Conservation (phyloP, 306 rosid genomes). For the Adenanthera pavonina region DNA sequence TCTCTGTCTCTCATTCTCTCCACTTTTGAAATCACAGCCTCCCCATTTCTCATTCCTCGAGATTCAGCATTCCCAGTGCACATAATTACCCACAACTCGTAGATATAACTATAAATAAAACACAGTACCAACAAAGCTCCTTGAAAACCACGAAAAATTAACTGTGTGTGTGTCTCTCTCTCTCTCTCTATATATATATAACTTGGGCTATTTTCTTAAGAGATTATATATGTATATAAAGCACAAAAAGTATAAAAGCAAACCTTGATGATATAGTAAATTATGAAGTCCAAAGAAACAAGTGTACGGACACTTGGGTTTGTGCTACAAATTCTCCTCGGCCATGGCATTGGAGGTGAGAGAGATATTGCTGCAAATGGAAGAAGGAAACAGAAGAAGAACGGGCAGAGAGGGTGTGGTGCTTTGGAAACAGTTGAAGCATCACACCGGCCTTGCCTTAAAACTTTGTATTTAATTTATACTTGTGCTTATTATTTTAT, state of each 20-base stretch:
- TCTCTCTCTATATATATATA: no score
- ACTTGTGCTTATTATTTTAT: neutral
- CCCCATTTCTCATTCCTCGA: conserved; percentile 54
- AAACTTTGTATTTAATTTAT: conserved; percentile 35
- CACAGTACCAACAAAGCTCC: neutral
- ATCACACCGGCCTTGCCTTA: neutral
- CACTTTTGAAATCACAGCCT: conserved; percentile 44
- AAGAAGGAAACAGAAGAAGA: conserved; percentile 15
- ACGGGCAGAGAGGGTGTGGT: neutral
- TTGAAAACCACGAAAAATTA: neutral
- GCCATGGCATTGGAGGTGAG: conserved; percentile 34
- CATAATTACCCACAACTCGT: conserved; percentile 50
- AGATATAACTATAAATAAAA: neutral
- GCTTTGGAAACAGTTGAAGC: conserved; percentile 33
- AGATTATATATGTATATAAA: neutral
- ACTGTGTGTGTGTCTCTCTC: neutral
- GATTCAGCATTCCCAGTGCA: conserved; percentile 65
- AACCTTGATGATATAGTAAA: conserved; percentile 23
- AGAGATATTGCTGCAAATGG: conserved; percentile 11
- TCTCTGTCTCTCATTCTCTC: conserved; percentile 46
- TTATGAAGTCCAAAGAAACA: neutral
- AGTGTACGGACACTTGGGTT: conserved; percentile 14
- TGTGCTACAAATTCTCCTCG: neutral
- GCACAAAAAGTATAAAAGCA: neutral
- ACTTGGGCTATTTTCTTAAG: neutral